Base-by-base conservation (phyloP, 1,139 yeast species). In the Meyerozyma smithsonii region DNA sequence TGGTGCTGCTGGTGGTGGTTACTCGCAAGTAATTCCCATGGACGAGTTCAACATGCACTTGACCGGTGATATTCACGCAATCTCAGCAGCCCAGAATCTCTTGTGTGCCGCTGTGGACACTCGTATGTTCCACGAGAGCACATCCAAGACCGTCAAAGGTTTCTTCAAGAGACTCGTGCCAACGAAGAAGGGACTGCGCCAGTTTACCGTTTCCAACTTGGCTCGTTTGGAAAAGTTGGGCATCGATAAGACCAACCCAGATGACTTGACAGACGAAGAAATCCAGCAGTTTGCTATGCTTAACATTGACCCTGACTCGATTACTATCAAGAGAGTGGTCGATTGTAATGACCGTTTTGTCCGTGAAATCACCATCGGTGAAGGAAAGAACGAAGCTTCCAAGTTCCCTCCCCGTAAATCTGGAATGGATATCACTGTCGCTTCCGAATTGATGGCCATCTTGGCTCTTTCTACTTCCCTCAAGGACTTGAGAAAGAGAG, bases 1-100 rank as follows among this genome's bases (percentile, higher is more conserved):
- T 62, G 98, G 98, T 66, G 98, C 98, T 48, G 97, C 98, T 15
- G 98, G 98, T 60, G 98, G 98, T 61, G 98, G 98, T 45, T 92
- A 90, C 67, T 84, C 97, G 8, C 97, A 92, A 69, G 97, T 92
- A 38, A 89, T 92, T 58, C 98, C 98, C 47, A 92, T 92, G 98
- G 98, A 92, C 63, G 98, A 92, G 66, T 92, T 92, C 74, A 92
- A 92, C 72, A 81, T 92, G 86, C 98, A 92, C 62, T 81, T 92
- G 51, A 92, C 98, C 38, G 98, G 98, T 63, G 98, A 92, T 63
- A 90, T 92, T 52, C 98, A 92, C 63, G 98, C 98, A 42, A 88
- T 92, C 50, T 80, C 95, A 40, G 90, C 90, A 74, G 97, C 98
- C 39, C 90, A 89, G 63, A 92, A 92, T 66, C 71, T 92, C 59